Conservation (phyloP, 2,329 filamentous ascomycete genomes). For the Botrytis hyacinthi region DNA sequence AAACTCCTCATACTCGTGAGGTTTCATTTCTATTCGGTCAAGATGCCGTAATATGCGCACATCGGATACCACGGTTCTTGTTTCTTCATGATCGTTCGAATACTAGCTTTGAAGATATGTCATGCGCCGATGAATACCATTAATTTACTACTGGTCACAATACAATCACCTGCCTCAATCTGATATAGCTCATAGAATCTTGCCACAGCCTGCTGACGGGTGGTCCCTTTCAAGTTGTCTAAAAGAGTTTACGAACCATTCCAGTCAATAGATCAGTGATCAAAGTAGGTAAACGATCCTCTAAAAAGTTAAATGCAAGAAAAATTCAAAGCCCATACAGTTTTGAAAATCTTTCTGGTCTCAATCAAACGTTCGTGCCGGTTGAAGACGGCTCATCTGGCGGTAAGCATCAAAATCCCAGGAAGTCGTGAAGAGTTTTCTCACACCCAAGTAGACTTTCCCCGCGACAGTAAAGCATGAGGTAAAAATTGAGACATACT, state of each 20-base stretch:
- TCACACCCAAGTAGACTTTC: conserved; percentile 4
- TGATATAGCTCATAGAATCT: neutral
- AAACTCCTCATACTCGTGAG: neutral
- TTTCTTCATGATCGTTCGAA: neutral
- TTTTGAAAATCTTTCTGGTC: neutral
- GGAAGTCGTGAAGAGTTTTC: conserved; percentile 1
- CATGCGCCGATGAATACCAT: neutral
- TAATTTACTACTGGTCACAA: neutral
- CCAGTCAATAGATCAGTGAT: neutral
- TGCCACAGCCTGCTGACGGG: neutral
- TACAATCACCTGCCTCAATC: neutral
- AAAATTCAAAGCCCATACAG: neutral
- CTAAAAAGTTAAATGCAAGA: neutral
- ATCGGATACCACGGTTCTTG: neutral
- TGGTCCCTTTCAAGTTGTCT: neutral
- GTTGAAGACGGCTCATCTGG: conserved; percentile 1
- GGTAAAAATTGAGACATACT: neutral
- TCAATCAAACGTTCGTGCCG: neutral
- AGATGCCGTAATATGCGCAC: neutral
- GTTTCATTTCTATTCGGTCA: neutral
- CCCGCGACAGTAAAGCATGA: conserved; percentile 6
- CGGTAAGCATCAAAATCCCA: neutral
- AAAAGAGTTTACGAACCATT: neutral
- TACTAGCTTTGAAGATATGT: neutral
- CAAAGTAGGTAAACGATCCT: neutral